phyloP scores from a whole-genome alignment of 352 stramenopile genomes.

The Phytophthora brassicae region DNA sequence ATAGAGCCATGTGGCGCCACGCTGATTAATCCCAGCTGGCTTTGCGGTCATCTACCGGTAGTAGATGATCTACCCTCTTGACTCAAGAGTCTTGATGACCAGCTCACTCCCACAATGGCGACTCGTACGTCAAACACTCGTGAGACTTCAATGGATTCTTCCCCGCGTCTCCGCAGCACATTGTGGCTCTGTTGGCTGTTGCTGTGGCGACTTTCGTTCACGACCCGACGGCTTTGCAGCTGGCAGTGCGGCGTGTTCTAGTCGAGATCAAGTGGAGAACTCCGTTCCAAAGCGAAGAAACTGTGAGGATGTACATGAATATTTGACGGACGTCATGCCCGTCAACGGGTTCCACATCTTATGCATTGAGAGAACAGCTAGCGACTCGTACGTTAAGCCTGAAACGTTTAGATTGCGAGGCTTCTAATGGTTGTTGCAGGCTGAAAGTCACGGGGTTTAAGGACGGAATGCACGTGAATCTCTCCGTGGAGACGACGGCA shows the following conservation, averaged over 20 bases:
- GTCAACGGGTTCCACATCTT: constrained; percentile 79
- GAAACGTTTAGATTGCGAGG: background rate
- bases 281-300: constrained; percentile 10
- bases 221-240: constrained; percentile 17
- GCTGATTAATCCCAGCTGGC: too few species aligned
- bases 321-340: constrained; percentile 53
- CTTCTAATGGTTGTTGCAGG: constrained; percentile 20
- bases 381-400: constrained; percentile 37
- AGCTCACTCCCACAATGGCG: background rate
- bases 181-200: constrained; percentile 26
- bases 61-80: too few species aligned
- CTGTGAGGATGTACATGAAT: constrained; percentile 40
- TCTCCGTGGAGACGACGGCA: constrained; percentile 34
- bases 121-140: background rate
- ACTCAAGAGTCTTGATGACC: background rate
- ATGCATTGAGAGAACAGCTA: constrained; percentile 48
- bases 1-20: too few species aligned
- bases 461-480: constrained; percentile 45
- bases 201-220: constrained; percentile 16
- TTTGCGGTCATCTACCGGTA: constrained; percentile 8
- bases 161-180: background rate
- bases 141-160: background rate
- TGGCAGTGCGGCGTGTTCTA: constrained; percentile 12
- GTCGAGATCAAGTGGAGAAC: background rate
- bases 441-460: constrained; percentile 57